phyloP scores from a whole-genome alignment of 768 basidiomycete genomes.

The Galerina sulciceps region DNA sequence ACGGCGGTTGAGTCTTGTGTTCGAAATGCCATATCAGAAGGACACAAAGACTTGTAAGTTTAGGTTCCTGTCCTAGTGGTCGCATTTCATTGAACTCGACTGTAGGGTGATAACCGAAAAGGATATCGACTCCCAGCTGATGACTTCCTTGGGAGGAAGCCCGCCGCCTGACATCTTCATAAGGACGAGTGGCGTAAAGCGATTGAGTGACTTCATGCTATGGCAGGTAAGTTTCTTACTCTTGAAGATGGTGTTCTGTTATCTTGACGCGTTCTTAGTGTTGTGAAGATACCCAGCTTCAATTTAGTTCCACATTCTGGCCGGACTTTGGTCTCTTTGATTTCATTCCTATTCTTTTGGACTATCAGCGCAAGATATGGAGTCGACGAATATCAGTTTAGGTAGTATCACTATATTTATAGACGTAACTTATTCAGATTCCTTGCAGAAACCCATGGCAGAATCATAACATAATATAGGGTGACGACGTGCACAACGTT shows the following conservation, averaged over 20 bases:
- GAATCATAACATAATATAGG: too few relatives aligned
- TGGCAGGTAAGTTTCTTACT: slow-evolving; percentile 79
- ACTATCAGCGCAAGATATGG: slow-evolving; percentile 85
- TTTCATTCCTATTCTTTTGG: slow-evolving; percentile 84
- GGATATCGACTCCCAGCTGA: slow-evolving; percentile 67
- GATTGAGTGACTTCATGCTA: slow-evolving; percentile 87
- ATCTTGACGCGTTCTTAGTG: slow-evolving; percentile 49
- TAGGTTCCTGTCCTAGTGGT: background rate
- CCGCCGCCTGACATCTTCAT: slow-evolving; percentile 90
- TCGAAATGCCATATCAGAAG: slow-evolving; percentile 34
- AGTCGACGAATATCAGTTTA: background rate
- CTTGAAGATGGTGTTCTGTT: background rate
- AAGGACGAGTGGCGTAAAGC: slow-evolving; percentile 88
- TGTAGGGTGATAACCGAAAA: slow-evolving; percentile 59
- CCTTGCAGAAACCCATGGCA: too few relatives aligned
- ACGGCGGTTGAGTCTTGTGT: slow-evolving; percentile 68
- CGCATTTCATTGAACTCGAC: background rate
- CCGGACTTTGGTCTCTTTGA: slow-evolving; percentile 90
- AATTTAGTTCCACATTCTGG: slow-evolving; percentile 88
- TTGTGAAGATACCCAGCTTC: slow-evolving; percentile 82
- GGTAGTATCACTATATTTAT: too few relatives aligned
- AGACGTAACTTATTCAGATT: too few relatives aligned
- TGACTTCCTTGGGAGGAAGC: slow-evolving; percentile 66
- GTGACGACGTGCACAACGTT: too few relatives aligned
- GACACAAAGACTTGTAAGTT: slow-evolving; percentile 22